Base-by-base conservation (phyloP, 495 filamentous ascomycete genomes). In the Collariella sp. region DNA sequence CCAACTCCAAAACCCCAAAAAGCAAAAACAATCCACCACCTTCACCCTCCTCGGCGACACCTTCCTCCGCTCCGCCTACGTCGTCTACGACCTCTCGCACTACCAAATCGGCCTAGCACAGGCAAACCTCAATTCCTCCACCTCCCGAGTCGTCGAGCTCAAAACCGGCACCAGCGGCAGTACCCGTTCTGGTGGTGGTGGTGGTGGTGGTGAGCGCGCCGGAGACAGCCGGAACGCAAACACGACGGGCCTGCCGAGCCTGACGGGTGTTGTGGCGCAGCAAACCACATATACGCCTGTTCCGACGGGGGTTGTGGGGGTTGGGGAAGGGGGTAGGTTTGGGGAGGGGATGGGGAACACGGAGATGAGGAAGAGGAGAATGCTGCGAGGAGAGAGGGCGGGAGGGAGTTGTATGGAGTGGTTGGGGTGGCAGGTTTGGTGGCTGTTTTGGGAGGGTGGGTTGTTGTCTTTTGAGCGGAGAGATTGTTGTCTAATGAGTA, bases 51-150 rank as follows among this genome's bases (percentile, higher is more conserved):
- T 80, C 1, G 93, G 93, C 23, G 91, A 96, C 68, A 96, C 89
- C 1, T 98, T 97, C 72, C 73, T 98, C 16, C 83, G 93, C 47
- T 87, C 83, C 52, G 89, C 91, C 2, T 98, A 97, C 62, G 87
- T 96, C 24, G 93, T 97, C 0, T 96, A 93, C 64, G 91, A 96
- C 60, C 76, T 96, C 10, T 72, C 72, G 12, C 90, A 91, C 65
- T 84, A 91, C 67, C 75, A 91, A 71, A 87, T 97, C 54, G 87
- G 81, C 15, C 69, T 98, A 22, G 93, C 88, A 7, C 87, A 90
- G 62, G 90, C 91, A 15, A 86, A 87, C 42, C 86, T 93, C 71
- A 88, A 96, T 63, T 75, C 81, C 26, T 84, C 81, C 0, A 66
- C 67, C 7, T 76, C 74, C 47, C 67, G 57, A 46, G 55, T 81